These are phyloP conservation scores for Parachaetomium inaequale DNA, from an alignment of 495 filamentous ascomycete species.

Conservation along the genomic window DNA sequence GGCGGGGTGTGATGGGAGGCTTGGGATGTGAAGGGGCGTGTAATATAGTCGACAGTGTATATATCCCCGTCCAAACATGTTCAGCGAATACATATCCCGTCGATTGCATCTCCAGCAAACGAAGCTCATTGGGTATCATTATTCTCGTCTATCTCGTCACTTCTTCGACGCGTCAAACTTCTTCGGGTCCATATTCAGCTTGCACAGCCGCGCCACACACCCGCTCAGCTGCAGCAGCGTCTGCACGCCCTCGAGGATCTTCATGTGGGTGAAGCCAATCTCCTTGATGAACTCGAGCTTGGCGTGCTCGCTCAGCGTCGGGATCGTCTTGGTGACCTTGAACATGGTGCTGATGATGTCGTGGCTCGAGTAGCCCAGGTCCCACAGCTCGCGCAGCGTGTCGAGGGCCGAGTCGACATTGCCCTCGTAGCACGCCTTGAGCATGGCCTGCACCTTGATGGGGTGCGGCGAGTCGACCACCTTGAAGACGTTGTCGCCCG, in stretches of 20 bases:
- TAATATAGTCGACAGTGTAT: not conserved
- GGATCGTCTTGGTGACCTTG: conserved; percentile 91
- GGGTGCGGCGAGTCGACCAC: conserved; percentile 97
- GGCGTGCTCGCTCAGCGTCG: conserved; percentile 82
- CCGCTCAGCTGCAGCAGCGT: conserved; percentile 90
- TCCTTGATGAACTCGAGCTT: conserved; percentile 96
- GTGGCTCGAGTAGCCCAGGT: conserved; percentile 88
- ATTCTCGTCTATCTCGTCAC: conserved; percentile 14
- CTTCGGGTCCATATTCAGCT: conserved; percentile 90
- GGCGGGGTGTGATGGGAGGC: not conserved
- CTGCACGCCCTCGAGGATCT: conserved; percentile 93
- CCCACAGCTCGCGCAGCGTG: conserved; percentile 86
- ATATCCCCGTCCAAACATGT: not conserved
- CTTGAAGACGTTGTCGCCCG: conserved; percentile 95
- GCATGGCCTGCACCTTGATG: conserved; percentile 96
- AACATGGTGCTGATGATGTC: conserved; percentile 99
- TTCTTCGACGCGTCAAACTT: conserved; percentile 62
- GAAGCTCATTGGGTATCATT: conserved; percentile 13
- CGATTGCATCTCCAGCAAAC: not conserved
- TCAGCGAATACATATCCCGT: too few species aligned
- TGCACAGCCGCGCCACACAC: conserved; percentile 82
- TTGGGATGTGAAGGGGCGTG: not conserved
- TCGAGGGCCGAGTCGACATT: conserved; percentile 86
- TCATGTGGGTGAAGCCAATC: conserved; percentile 99
- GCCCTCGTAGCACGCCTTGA: conserved; percentile 92